These are phyloP conservation scores for Globisporangium apiculatum DNA, from an alignment of 352 stramenopile species.

Conservation along the genomic window DNA sequence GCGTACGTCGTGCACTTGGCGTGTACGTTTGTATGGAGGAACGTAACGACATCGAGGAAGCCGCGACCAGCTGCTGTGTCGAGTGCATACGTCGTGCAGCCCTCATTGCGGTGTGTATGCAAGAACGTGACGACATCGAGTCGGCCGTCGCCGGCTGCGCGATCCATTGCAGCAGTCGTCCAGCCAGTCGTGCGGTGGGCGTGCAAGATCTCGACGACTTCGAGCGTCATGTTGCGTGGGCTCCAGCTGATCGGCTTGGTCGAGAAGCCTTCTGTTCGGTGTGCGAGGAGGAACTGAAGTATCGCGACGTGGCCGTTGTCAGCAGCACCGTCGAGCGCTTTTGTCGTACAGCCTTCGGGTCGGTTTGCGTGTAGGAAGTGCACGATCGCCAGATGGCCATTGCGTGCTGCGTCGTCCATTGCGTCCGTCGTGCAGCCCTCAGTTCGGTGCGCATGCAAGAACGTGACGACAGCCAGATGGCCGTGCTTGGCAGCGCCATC, in stretches of 20 bases:
- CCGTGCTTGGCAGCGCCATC: too few relatives aligned
- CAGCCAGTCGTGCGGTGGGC: slow-evolving; percentile 6
- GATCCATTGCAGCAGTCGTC: slow-evolving; percentile 14
- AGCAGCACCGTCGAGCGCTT: too few relatives aligned
- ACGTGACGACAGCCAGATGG: neutral
- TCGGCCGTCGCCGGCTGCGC: slow-evolving; percentile 4
- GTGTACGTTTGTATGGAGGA: slow-evolving; percentile 1
- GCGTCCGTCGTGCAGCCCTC: slow-evolving; percentile 6
- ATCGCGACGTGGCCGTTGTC: too few relatives aligned
- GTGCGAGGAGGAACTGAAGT: too few relatives aligned
- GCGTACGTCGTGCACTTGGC: slow-evolving; percentile 5
- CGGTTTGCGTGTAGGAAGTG: neutral
- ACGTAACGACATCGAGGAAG: slow-evolving; percentile 3
- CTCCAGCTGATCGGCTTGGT: too few relatives aligned
- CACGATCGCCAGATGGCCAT: slow-evolving; percentile 5
- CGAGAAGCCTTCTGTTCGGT: too few relatives aligned
- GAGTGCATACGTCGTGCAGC: slow-evolving; percentile 8
- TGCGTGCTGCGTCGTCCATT: slow-evolving; percentile 7
- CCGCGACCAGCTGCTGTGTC: slow-evolving; percentile 5
- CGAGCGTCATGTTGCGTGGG: too few relatives aligned
- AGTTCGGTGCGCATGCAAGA: slow-evolving; percentile 2
- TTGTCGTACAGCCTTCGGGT: too few relatives aligned
- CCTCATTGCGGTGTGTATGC: slow-evolving; percentile 7
- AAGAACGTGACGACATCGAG: slow-evolving; percentile 9
- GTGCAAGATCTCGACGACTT: slow-evolving; percentile 7